Conservation (phyloP, 1,284 basidiomycete species). For the Ganoderma leucocontextum region DNA sequence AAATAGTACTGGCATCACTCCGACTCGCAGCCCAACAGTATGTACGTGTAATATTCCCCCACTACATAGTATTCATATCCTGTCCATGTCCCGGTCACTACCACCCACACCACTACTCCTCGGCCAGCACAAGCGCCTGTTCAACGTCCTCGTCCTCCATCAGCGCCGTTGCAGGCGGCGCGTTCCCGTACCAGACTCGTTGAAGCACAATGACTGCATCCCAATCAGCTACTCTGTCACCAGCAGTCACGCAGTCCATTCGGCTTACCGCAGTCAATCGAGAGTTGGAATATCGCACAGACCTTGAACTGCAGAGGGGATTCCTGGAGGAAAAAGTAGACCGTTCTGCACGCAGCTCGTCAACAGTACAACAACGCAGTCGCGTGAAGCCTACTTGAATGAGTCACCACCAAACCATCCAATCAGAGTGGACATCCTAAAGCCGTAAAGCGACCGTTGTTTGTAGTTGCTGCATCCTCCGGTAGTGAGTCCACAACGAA, state of each 20-base stretch:
- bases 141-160: slow-evolving; percentile 75
- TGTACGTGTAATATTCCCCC: background rate
- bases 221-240: background rate
- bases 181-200: slow-evolving; percentile 73
- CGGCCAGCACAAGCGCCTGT: slow-evolving; percentile 69
- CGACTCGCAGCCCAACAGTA: background rate
- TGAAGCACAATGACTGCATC: slow-evolving; percentile 72
- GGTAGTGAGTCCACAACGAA: slow-evolving; percentile 17
- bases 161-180: slow-evolving; percentile 59
- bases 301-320: slow-evolving; percentile 82
- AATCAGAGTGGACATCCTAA: slow-evolving; percentile 81
- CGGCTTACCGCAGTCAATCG: slow-evolving; percentile 73
- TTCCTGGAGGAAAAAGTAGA: slow-evolving; percentile 77
- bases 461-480: slow-evolving; percentile 66
- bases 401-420: slow-evolving; percentile 86
- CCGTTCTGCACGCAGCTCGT: slow-evolving; percentile 55
- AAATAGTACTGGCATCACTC: too few species aligned
- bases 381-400: slow-evolving; percentile 69
- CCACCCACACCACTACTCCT: slow-evolving; percentile 50
- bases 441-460: slow-evolving; percentile 83
- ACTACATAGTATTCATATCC: background rate
- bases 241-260: background rate
- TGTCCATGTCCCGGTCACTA: background rate
- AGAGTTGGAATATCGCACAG: slow-evolving; percentile 83
- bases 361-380: slow-evolving; percentile 12